Conservation (phyloP, 208 protist genomes). For the Trichomonas tenax region DNA sequence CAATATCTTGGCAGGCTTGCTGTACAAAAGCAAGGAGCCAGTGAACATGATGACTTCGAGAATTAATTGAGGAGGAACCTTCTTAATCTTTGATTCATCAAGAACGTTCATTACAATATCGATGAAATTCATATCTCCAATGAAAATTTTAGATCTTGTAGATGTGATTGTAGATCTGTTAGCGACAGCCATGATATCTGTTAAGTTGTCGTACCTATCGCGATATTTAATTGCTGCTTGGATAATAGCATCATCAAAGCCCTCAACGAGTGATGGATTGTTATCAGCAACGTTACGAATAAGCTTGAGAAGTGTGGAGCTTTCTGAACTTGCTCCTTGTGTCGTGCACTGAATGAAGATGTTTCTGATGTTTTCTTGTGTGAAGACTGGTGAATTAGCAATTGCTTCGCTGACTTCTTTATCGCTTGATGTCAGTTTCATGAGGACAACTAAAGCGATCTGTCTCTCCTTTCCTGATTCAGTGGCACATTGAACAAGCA, state of each 20-base stretch:
- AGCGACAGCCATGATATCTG: neutral
- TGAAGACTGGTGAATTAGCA: neutral
- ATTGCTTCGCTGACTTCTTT: neutral
- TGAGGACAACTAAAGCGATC: neutral
- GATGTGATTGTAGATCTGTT: neutral
- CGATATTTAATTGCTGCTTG: neutral
- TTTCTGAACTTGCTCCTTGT: neutral
- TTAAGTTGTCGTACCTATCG: neutral
- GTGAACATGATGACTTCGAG: neutral
- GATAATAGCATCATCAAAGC: neutral
- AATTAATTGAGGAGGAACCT: neutral
- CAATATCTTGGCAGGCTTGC: neutral
- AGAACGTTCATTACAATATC: neutral
- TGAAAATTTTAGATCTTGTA: neutral
- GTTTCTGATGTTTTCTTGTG: neutral
- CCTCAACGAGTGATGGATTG: neutral
- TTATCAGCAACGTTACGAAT: neutral
- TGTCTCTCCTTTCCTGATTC: neutral
- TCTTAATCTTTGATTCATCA: neutral
- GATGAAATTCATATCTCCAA: neutral
- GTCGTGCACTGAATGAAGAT: neutral
- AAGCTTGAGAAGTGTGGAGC: neutral
- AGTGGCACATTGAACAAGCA: neutral
- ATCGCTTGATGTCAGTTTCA: neutral
- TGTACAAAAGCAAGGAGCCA: neutral